These are phyloP conservation scores for Arabidopsis lyrata DNA, from an alignment of 441 rosid genomes.

Conservation along the genomic window DNA sequence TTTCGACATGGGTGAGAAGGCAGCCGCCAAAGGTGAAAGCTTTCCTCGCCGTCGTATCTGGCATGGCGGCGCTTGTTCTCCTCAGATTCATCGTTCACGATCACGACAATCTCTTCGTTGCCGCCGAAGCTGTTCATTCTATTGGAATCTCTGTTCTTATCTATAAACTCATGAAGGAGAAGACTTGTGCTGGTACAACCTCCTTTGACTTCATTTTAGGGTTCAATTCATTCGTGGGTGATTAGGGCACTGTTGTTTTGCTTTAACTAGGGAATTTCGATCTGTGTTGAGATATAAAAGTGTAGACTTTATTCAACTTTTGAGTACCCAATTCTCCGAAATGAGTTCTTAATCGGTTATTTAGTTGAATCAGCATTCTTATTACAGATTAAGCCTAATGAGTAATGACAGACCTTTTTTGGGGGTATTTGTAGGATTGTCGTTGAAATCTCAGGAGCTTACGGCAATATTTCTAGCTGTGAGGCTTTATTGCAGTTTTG, in stretches of 20 bases:
- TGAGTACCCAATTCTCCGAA: not conserved
- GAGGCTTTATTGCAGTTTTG: constrained; percentile 91
- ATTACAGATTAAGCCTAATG: not conserved
- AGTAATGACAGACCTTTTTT: not conserved
- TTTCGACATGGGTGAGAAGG: constrained; percentile 78
- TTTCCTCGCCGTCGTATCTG: constrained; percentile 85
- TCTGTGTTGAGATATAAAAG: not conserved
- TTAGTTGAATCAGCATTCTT: not conserved
- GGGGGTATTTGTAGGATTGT: constrained; percentile 64
- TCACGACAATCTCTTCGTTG: constrained; percentile 95
- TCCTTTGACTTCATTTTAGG: constrained; percentile 23
- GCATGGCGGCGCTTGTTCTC: constrained; percentile 81
- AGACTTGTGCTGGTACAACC: constrained; percentile 83
- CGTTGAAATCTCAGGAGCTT: constrained; percentile 91
- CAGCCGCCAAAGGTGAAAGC: constrained; percentile 96
- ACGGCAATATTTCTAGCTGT: constrained; percentile 91
- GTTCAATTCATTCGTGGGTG: not conserved
- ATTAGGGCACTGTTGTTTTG: not conserved
- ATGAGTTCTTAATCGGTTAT: not conserved
- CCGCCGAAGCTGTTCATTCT: constrained; percentile 95
- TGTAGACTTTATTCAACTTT: not conserved
- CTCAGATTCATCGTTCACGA: constrained; percentile 91
- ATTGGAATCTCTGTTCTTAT: constrained; percentile 87
- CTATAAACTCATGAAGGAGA: constrained; percentile 91
- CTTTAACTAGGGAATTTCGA: not conserved